Conservation (phyloP, 352 stramenopile species). For the Pythium aquatile region DNA sequence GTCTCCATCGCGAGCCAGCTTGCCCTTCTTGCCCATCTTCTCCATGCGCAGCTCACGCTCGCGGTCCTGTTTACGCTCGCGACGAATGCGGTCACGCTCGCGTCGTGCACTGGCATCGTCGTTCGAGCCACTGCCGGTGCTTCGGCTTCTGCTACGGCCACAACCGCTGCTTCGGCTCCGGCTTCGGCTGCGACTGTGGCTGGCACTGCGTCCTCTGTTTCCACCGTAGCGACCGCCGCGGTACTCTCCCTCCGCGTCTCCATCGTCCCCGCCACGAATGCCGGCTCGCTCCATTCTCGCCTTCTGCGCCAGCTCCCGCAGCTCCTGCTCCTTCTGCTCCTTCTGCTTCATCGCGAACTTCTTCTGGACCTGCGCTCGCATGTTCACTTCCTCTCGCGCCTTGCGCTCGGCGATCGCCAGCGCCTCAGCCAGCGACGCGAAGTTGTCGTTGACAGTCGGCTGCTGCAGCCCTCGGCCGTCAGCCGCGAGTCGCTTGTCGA, state of each 20-base stretch:
- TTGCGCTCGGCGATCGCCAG: constrained; percentile 98
- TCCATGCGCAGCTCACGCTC: constrained; percentile 95
- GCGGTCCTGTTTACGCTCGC: constrained; percentile 93
- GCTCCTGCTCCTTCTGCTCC: constrained; percentile 94
- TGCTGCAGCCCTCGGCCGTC: constrained; percentile 96
- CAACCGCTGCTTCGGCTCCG: constrained; percentile 14
- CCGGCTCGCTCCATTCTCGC: constrained; percentile 91
- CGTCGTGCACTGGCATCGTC: constrained; percentile 38
- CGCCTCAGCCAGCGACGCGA: constrained; percentile 96
- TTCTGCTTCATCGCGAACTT: constrained; percentile 92
- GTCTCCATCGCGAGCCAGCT: constrained; percentile 93
- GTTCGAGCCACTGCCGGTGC: constrained; percentile 29
- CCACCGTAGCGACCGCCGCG: constrained; percentile 19
- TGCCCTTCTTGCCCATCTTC: constrained; percentile 90
- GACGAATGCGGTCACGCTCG: constrained; percentile 78
- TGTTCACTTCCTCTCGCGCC: constrained; percentile 96
- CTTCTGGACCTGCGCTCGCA: constrained; percentile 89
- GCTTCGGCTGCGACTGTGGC: constrained; percentile 19
- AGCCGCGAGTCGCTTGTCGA: constrained; percentile 98
- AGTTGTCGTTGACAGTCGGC: constrained; percentile 97
- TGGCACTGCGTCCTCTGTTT: constrained; percentile 18
- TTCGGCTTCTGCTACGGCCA: constrained; percentile 6
- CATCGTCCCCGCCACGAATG: constrained; percentile 37
- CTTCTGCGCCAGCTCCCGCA: constrained; percentile 93
- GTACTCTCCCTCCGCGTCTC: constrained; percentile 34